Evolutionary conservation across 352 stramenopile genomes (phyloP), one percentile per base, ranked within the genome.

Genomic region (Phytopythium cucurbitacearum): DNA sequence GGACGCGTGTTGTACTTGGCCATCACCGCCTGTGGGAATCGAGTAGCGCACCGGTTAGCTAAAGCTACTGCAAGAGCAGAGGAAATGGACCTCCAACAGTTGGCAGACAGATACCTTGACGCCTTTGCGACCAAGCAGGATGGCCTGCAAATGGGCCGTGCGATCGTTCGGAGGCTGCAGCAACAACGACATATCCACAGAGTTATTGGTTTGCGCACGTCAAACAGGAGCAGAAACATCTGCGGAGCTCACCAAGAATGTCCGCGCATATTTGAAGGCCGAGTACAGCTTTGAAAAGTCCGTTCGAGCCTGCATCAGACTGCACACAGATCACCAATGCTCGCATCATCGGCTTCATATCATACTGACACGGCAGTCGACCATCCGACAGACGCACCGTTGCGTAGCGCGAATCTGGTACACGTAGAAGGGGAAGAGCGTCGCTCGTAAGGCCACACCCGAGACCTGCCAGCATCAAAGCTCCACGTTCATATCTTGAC

Each of bases 1-100:
- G 78, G 76, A 4, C 70, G 72, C 57, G 77, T 89, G 47, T 89
- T 72, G 71, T 87, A 82, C 62, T 91, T 91, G 48, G 85, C 77
- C 60, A 87, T 79, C 33, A 87, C 60, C 2, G 82, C 57, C 69
- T 80, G 15, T n/a, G 35, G 12, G 44, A 7, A 35, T 1, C 21
- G 16, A 44, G 21, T 32, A 28, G 9, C 10, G 9, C 5, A 8
- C 9, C 8, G 42, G 42, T 48, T 10, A 41, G 55, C 10, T 48
- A 35, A 9, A 48, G 11, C n/a, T n/a, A n/a, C n/a, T n/a, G n/a
- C 43, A 48, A 48, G 11, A 11, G 28, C 43, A 48, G n/a, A 1
- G 21, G 2, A 28, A 28, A 28, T 28, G 21, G 21, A 28, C 21
- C 21, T 48, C 32, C 6, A 37, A 37, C 0, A 3, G 40, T 35